A percentile compares a stretch with the other conserved stretches of the same genome.
Conservation (phyloP, 192 early-diverging fungal genomes). For the Dimargaris xerosporica region DNA sequence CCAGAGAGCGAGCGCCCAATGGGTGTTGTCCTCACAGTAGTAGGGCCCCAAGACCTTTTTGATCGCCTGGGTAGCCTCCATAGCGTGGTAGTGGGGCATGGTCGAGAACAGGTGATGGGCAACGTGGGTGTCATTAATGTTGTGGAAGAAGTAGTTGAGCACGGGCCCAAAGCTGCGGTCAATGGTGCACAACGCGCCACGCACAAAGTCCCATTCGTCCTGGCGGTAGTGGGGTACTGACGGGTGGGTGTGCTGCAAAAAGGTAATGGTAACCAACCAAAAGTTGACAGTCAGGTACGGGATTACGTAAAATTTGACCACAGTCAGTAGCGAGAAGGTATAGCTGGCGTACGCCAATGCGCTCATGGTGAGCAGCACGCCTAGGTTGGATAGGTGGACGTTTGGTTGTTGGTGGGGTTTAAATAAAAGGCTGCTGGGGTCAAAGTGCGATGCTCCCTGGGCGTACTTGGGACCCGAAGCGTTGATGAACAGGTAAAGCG, state of each 20-base stretch:
- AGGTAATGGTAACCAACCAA: constrained; percentile 95
- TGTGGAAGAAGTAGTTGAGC: constrained; percentile 67
- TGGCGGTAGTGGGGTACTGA: constrained; percentile 79
- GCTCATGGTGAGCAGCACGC: constrained; percentile 37
- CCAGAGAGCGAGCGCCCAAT: constrained; percentile 51
- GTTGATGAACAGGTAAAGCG: constrained; percentile 67
- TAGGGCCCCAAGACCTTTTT: constrained; percentile 67
- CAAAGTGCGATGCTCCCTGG: constrained; percentile 71
- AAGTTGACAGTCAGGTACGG: constrained; percentile 88
- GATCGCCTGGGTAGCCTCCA: constrained; percentile 69
- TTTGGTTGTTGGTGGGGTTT: constrained; percentile 50
- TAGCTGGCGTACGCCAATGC: constrained; percentile 34
- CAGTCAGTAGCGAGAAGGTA: constrained; percentile 37
- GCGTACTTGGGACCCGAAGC: constrained; percentile 62
- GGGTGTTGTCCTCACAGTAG: constrained; percentile 63
- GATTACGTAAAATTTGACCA: constrained; percentile 73
- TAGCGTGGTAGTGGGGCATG: constrained; percentile 95
- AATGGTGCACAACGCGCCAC: constrained; percentile 78
- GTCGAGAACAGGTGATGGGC: constrained; percentile 91
- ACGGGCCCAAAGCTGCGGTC: constrained; percentile 80
- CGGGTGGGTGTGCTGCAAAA: constrained; percentile 83
- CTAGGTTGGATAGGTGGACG: constrained; percentile 62
- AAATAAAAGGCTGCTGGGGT: constrained; percentile 67
- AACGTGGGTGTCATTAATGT: constrained; percentile 83
- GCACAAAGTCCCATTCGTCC: constrained; percentile 76